Conservation (phyloP, 768 basidiomycete genomes). For the Trametes coccinea region DNA sequence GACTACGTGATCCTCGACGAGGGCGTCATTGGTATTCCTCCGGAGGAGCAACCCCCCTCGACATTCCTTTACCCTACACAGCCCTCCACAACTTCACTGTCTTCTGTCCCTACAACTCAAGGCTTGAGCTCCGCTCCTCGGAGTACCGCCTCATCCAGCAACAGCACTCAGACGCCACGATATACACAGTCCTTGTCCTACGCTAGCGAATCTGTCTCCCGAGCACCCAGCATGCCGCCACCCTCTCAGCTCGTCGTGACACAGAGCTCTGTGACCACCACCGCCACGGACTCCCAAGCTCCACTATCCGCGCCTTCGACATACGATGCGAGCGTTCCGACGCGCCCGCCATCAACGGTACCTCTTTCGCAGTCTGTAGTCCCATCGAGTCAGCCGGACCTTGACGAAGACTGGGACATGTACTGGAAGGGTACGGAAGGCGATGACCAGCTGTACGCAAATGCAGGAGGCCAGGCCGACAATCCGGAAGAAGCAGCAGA, state of each 20-base stretch:
- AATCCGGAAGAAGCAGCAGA: not conserved
- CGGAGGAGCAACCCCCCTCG: constrained; percentile 11
- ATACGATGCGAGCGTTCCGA: not conserved
- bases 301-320: not conserved
- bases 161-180: not conserved
- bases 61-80: constrained; percentile 9
- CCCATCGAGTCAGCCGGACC: constrained; percentile 10
- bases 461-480: not conserved
- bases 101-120: not conserved
- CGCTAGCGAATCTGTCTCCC: not conserved
- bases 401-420: constrained; percentile 12
- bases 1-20: constrained; percentile 73
- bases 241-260: not conserved
- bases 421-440: constrained; percentile 2
- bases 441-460: constrained; percentile 3
- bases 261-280: not conserved
- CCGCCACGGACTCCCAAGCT: not conserved
- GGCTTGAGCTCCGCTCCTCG: not conserved
- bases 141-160: not conserved
- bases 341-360: not conserved
- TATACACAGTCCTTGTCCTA: constrained; percentile 4
- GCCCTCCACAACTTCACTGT: not conserved
- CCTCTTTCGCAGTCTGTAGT: constrained; percentile 4
- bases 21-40: constrained; percentile 46
- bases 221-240: not conserved